phyloP scores from a whole-genome alignment of 495 filamentous ascomycete species.

The Trichoderma orchidacearum region DNA sequence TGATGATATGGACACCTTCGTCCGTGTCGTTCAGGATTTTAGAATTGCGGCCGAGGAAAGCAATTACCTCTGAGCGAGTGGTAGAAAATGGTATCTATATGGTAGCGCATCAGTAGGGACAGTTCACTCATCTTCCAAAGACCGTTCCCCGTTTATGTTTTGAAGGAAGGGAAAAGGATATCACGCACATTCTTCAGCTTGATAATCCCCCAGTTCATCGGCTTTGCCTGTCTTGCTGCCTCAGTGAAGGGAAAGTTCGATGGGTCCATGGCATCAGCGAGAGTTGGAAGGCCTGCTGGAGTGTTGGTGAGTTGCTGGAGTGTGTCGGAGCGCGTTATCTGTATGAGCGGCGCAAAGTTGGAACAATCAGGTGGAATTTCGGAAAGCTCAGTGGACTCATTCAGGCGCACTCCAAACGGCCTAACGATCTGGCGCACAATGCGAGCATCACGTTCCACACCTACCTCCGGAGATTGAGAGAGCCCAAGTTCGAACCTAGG shows the following conservation, averaged over 20 bases:
- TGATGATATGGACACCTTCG: constrained; percentile 65
- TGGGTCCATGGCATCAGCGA: constrained; percentile 14
- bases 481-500: constrained; percentile 1
- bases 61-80: constrained; percentile 51
- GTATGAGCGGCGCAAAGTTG: not conserved
- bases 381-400: not conserved
- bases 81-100: constrained; percentile 54
- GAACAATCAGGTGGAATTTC: not conserved
- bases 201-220: constrained; percentile 13
- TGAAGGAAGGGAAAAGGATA: not conserved
- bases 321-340: constrained; percentile 11
- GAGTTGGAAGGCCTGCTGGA: constrained; percentile 11
- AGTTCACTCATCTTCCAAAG: not conserved
- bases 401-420: not conserved
- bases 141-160: not conserved
- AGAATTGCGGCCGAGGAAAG: constrained; percentile 56
- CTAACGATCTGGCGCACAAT: not conserved
- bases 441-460: not conserved
- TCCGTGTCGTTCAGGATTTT: constrained; percentile 40
- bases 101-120: not conserved
- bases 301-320: constrained; percentile 15
- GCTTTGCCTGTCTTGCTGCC: constrained; percentile 6
- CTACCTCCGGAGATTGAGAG: not conserved
- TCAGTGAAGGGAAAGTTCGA: constrained; percentile 31
- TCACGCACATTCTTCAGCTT: constrained; percentile 20